A percentile compares a stretch with the other conserved stretches of the same genome.
Conservation (phyloP, 225 moss, liverwort and hornwort genomes). For the Antitrichia curtipendula region DNA sequence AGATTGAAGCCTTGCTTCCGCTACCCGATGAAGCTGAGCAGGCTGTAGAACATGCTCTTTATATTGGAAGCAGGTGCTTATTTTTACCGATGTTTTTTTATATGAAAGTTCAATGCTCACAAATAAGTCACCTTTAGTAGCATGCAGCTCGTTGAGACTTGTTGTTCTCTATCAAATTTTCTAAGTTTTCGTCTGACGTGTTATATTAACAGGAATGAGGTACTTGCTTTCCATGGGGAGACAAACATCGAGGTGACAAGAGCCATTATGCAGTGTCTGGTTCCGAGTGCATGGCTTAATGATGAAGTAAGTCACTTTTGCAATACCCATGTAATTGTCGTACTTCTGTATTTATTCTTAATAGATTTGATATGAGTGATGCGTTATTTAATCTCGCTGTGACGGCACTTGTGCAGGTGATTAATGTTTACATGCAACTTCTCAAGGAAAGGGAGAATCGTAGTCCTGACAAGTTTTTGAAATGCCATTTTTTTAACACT, state of each 20-base stretch:
- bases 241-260: constrained; percentile 92
- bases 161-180: not conserved
- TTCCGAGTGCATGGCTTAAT: constrained; percentile 84
- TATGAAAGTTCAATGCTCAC: not conserved
- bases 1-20: constrained; percentile 40
- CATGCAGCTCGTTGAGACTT: not conserved
- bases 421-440: constrained; percentile 96
- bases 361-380: not conserved
- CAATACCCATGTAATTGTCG: not conserved
- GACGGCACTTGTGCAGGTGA: constrained; percentile 46
- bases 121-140: not conserved
- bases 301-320: constrained; percentile 62
- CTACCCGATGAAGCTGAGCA: constrained; percentile 28
- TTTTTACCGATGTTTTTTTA: not conserved
- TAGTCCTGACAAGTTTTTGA: constrained; percentile 65
- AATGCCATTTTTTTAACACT: constrained; percentile 96
- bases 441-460: constrained; percentile 80
- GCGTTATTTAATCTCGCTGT: not conserved
- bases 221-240: constrained; percentile 55
- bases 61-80: constrained; percentile 18
- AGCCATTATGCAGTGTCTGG: constrained; percentile 63
- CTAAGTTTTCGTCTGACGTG: not conserved
- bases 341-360: not conserved
- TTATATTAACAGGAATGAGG: constrained; percentile 28
- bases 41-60: constrained; percentile 30